Base-by-base conservation (phyloP, 164 flowering plant species). In the Vitis rotundifolia region DNA sequence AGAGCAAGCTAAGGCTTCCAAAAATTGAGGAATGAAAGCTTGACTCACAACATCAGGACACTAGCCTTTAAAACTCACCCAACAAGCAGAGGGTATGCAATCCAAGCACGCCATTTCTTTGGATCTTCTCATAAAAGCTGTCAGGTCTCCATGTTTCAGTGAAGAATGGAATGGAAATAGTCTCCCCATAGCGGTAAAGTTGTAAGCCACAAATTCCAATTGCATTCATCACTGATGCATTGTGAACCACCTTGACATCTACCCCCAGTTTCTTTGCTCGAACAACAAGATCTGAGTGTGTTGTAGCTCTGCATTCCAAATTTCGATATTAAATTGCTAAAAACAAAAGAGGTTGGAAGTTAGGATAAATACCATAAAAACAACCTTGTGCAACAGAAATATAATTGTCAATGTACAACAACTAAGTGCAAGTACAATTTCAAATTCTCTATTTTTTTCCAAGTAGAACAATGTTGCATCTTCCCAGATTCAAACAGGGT, bases 141-240 rank as follows among this genome's bases (percentile, higher is more conserved):
- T 87, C 87, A 58, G 99, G 99, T 71, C 87, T 86, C 99, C 98
- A 95, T 11, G 88, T 82, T 51, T 93, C 97, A 2, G 98, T 95
- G 61, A 95, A 93, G 79, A 93, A 95, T 28, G 99, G 98, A 59
- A 95, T 81, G 0, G 97, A 93, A 58, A 95, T 72, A 5, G 97
- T 93, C 82, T 95, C 98, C n/a, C 98, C 99, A 79, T 88, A 95
- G 53, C 87, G 94, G 63, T 93, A 95, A 48, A 95, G 88, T 72
- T 95, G 99, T 68, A 95, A 75, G 37, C 99, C 99, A 78, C 99
- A 95, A 53, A 91, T 82, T 61, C 99, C 98, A 76, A 93, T 64
- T 5, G 97, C 98, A 81, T 93, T 95, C 93, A 95, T 91, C 26
- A 95, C 93, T 5, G 99, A 93, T 29, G 98, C 96, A 84, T 95